Evolutionary conservation across 176 grass and related monocot genomes (phyloP).

Genomic region (Elaeis guineensis): DNA sequence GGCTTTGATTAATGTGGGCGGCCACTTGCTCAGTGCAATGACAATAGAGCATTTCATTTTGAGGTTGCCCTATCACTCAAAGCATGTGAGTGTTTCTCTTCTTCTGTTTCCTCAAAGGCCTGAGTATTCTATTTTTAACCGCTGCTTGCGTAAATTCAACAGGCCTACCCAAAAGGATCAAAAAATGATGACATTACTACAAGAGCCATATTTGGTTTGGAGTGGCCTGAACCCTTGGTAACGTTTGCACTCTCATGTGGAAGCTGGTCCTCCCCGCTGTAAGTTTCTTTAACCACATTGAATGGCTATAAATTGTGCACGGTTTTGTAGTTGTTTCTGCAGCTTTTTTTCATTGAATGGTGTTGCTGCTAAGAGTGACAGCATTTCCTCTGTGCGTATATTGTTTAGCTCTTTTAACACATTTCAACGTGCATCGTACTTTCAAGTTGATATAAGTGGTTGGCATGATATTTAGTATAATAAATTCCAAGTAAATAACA

Average conservation of each 20-base stretch:
- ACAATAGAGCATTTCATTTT: constrained; percentile 95
- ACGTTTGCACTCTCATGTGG: constrained; percentile 93
- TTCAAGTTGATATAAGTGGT: too few relatives aligned
- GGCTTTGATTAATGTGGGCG: constrained; percentile 71
- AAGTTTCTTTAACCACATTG: constrained; percentile 16
- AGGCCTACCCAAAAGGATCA: constrained; percentile 34
- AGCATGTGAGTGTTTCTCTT: constrained; percentile 36
- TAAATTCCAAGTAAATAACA: too few relatives aligned
- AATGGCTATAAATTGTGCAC: too few relatives aligned
- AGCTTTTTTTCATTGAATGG: too few relatives aligned
- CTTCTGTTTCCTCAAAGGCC: neutral
- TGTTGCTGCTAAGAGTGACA: too few relatives aligned
- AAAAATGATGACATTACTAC: constrained; percentile 29
- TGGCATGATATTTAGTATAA: too few relatives aligned
- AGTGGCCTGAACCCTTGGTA: constrained; percentile 92
- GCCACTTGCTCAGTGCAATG: constrained; percentile 84
- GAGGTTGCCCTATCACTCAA: constrained; percentile 63
- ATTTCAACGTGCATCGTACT: too few relatives aligned
- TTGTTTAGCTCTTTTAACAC: too few relatives aligned
- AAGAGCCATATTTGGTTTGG: constrained; percentile 51
- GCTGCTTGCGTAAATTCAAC: constrained; percentile 4
- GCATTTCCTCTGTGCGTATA: too few relatives aligned
- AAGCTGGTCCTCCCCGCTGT: constrained; percentile 94
- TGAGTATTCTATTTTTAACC: too few relatives aligned
- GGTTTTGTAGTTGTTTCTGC: too few relatives aligned